Evolutionary conservation across 192 early-diverging fungal genomes (phyloP).

Genomic region (Thamnidium elegans): DNA sequence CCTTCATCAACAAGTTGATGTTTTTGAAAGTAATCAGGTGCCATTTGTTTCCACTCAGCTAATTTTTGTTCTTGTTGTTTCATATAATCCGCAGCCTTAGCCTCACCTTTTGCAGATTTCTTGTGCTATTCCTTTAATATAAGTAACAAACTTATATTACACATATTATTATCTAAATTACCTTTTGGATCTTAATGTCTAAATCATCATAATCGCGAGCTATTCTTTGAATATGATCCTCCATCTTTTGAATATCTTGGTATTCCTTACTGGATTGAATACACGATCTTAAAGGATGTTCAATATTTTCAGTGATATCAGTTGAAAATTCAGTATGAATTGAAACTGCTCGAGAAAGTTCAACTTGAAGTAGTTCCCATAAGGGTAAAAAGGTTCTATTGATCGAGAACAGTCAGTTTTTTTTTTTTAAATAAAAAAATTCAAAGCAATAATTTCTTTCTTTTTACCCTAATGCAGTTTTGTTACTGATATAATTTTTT

Average conservation of each 20-base stretch:
- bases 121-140: slow-evolving; percentile 11
- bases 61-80: slow-evolving; percentile 15
- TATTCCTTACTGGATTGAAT: slow-evolving; percentile 17
- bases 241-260: slow-evolving; percentile 26
- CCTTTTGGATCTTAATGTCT: too few relatives aligned
- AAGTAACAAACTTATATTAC: too few relatives aligned
- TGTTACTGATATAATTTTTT: slow-evolving; percentile 43
- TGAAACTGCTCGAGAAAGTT: slow-evolving; percentile 29
- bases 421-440: not conserved
- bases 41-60: slow-evolving; percentile 12
- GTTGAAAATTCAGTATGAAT: slow-evolving; percentile 36
- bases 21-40: slow-evolving; percentile 20
- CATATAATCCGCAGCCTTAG: slow-evolving; percentile 10
- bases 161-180: too few relatives aligned
- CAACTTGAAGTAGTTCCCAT: slow-evolving; percentile 33
- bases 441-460: too few relatives aligned
- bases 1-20: slow-evolving; percentile 26
- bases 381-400: slow-evolving; percentile 22
- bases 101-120: slow-evolving; percentile 15
- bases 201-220: slow-evolving; percentile 36
- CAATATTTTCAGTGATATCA: slow-evolving; percentile 41
- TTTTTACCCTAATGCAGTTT: slow-evolving; percentile 46
- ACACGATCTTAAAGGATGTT: slow-evolving; percentile 29
- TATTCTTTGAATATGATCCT: slow-evolving; percentile 23
- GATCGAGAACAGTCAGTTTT: not conserved